Evolutionary conservation across 2,329 filamentous ascomycete species (phyloP), one percentile per base, ranked within the genome.

Genomic region (Neoarthrinium moseri): DNA sequence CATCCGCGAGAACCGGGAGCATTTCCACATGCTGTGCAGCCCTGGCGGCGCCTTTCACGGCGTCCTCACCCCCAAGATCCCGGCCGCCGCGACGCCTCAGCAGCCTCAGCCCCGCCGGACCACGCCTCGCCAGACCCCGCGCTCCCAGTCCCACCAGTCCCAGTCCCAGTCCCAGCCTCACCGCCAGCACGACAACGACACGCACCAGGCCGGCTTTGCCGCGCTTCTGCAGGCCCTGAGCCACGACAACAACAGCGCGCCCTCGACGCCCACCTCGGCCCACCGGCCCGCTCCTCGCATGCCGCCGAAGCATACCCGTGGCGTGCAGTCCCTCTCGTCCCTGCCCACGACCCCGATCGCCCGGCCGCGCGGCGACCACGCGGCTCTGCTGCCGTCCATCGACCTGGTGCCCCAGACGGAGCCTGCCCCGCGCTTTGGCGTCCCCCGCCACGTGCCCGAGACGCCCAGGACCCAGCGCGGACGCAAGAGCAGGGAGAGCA

Each of bases 1-100:
- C 17, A 95, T 97, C 52, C 83, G 87, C 33, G 89, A 95, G 63
- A 96, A 96, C 61, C 78, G 92, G 51, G 88, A 95, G 61, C 91
- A 95, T 60, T 84, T 95, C 56, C 87, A 89, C 48, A 78, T 80
- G 60, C 80, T 95, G 39, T 85, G 87, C 58, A 86, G 88, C 56
- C 87, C 89, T 2, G 86, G 87, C 12, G 83, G 81, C 41, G 80
- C 81, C 26, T 83, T 83, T 46, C 79, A 87, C 49, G 71, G 79
- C 47, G 75, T 82, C 47, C 68, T 84, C 48, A 83, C 81, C 2
- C 83, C 84, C 53, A 69, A 75, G 69, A 65, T 74, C 52, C 64
- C 78, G 58, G 55, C 62, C 23, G 57, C 61, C 12, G 61, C 70
- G 18, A 70, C 73, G 5, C 73, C 77, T 4, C 64, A 71, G 24